These are phyloP conservation scores for Yueomyces sp. DNA, from an alignment of 805 yeast genomes.

Conservation along the genomic window DNA sequence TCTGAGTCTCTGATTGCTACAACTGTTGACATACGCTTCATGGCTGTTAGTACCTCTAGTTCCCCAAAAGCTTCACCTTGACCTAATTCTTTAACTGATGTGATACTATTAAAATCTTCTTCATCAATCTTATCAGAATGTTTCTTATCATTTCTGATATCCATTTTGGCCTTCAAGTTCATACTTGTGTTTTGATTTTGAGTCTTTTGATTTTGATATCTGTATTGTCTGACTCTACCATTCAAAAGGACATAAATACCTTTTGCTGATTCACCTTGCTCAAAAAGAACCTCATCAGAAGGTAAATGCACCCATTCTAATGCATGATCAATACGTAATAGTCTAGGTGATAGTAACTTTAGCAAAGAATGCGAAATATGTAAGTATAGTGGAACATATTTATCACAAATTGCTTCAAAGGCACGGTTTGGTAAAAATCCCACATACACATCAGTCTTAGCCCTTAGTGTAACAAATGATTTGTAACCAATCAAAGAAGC, in stretches of 20 bases:
- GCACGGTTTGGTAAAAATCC: constrained; percentile 57
- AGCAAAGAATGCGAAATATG: constrained; percentile 66
- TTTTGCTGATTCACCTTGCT: constrained; percentile 78
- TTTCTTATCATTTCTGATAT: too few species aligned
- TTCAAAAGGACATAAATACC: constrained; percentile 82
- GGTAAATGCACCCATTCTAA: constrained; percentile 86
- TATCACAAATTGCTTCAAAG: constrained; percentile 56
- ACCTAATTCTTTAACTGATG: constrained; percentile 61
- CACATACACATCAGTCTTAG: constrained; percentile 48
- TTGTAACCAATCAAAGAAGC: constrained; percentile 69
- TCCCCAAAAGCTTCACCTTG: constrained; percentile 94
- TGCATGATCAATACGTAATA: constrained; percentile 75
- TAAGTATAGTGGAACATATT: constrained; percentile 60
- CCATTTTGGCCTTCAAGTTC: neutral
- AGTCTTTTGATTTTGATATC: constrained; percentile 6
- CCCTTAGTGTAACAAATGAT: constrained; percentile 59
- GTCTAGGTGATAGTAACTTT: constrained; percentile 48
- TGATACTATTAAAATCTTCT: constrained; percentile 5
- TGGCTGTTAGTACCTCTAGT: constrained; percentile 80
- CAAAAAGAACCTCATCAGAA: constrained; percentile 72
- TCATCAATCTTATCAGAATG: constrained; percentile 2
- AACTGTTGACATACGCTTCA: constrained; percentile 51
- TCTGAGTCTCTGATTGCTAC: constrained; percentile 91
- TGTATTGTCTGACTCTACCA: constrained; percentile 68
- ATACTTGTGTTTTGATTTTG: constrained; percentile 4